phyloP scores from a whole-genome alignment of 495 filamentous ascomycete genomes.

The Podospora anserina region DNA sequence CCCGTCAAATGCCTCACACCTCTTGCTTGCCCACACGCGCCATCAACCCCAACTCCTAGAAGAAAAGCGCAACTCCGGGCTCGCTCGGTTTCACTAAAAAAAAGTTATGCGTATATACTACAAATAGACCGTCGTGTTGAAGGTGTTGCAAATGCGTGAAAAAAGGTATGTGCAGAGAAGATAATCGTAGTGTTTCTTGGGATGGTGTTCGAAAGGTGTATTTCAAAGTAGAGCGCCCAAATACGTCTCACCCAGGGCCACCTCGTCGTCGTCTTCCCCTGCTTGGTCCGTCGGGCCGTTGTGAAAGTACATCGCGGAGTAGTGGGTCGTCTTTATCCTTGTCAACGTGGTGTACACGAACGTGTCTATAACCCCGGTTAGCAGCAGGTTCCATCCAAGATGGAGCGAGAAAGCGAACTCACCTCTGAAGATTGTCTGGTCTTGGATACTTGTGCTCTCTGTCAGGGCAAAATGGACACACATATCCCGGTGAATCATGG shows the following conservation, averaged over 20 bases:
- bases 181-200: not conserved
- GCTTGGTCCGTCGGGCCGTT: conserved; percentile 79
- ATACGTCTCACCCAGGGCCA: not conserved
- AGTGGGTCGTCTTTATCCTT: conserved; percentile 79
- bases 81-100: not conserved
- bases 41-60: not conserved
- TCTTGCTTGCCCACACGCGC: not conserved
- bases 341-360: conserved; percentile 82
- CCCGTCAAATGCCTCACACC: not conserved
- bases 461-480: conserved; percentile 95
- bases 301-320: conserved; percentile 75
- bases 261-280: conserved; percentile 74
- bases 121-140: not conserved
- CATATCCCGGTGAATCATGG: conserved; percentile 91
- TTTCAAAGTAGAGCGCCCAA: not conserved
- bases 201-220: not conserved
- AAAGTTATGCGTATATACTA: not conserved
- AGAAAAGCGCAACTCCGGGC: not conserved
- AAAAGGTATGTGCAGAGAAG: not conserved
- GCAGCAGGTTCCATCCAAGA: conserved; percentile 6
- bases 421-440: conserved; percentile 97
- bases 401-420: conserved; percentile 23
- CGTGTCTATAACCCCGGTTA: conserved; percentile 58
- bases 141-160: not conserved
- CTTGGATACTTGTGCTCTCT: conserved; percentile 94